A percentile compares a stretch with the other conserved stretches of the same genome.
These are phyloP conservation scores for Cytospora mali DNA, from an alignment of 2,329 filamentous ascomycete species.

Conservation along the genomic window DNA sequence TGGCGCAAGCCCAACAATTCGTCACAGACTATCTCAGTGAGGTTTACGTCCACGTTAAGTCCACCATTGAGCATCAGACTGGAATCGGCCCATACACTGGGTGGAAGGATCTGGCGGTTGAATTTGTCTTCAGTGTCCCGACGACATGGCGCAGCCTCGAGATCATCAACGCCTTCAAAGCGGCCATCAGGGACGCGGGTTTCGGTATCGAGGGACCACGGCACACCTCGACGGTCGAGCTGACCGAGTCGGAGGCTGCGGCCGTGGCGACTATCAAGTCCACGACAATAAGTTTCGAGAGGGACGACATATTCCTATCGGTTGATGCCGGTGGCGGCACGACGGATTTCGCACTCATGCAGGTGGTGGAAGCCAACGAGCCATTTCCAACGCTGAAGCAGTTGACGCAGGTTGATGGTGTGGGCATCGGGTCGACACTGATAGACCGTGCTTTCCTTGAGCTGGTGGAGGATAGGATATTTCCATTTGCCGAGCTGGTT, in stretches of 20 bases:
- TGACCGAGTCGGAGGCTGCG: slow-evolving; percentile 53
- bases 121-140: slow-evolving; percentile 60
- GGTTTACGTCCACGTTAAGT: slow-evolving; percentile 53
- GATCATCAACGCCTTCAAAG: slow-evolving; percentile 54
- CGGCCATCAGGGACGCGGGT: slow-evolving; percentile 49
- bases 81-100: slow-evolving; percentile 41
- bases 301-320: slow-evolving; percentile 45
- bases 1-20: slow-evolving; percentile 49
- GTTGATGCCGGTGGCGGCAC: slow-evolving; percentile 52
- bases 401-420: slow-evolving; percentile 44
- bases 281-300: slow-evolving; percentile 41
- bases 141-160: slow-evolving; percentile 57
- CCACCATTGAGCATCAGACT: slow-evolving; percentile 45
- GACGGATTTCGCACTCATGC: slow-evolving; percentile 49
- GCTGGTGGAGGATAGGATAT: slow-evolving; percentile 43
- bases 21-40: slow-evolving; percentile 52
- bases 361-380: slow-evolving; percentile 38
- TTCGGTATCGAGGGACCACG: slow-evolving; percentile 47
- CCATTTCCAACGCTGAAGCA: slow-evolving; percentile 36
- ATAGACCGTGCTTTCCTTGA: slow-evolving; percentile 48
- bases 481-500: slow-evolving; percentile 40
- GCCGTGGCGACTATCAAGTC: slow-evolving; percentile 50
- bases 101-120: slow-evolving; percentile 50
- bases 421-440: slow-evolving; percentile 49
- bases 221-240: slow-evolving; percentile 46